phyloP scores from a whole-genome alignment of 75 land plant genomes.

The Pinus taeda region DNA sequence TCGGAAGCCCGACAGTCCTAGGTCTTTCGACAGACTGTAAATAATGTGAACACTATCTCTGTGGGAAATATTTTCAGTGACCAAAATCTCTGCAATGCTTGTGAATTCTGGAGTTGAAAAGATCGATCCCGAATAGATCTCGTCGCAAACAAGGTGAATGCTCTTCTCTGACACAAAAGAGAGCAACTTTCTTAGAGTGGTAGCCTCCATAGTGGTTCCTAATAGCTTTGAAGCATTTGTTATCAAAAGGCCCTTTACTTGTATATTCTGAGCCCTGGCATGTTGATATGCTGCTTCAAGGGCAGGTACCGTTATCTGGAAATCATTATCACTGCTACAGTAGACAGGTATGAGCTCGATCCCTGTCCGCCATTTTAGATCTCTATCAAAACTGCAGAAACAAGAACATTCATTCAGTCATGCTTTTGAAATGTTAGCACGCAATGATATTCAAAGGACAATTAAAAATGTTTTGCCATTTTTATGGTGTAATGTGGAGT shows the following conservation, averaged over 20 bases:
- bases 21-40: no score
- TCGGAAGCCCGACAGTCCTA: slow-evolving; percentile 79
- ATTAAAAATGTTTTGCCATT: no score
- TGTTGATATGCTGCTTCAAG: slow-evolving; percentile 31
- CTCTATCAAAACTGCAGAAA: slow-evolving; percentile 48
- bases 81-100: slow-evolving; percentile 72
- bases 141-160: slow-evolving; percentile 46
- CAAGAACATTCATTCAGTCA: background rate
- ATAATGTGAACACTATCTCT: no score
- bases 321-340: slow-evolving; percentile 25
- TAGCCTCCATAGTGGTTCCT: slow-evolving; percentile 16
- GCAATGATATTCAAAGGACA: no score
- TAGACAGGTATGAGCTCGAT: slow-evolving; percentile 45
- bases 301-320: slow-evolving; percentile 23
- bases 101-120: slow-evolving; percentile 43
- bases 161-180: slow-evolving; percentile 19
- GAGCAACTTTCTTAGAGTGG: slow-evolving; percentile 17
- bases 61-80: slow-evolving; percentile 44
- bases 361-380: slow-evolving; percentile 51
- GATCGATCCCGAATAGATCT: slow-evolving; percentile 47
- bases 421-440: no score
- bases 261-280: slow-evolving; percentile 16
- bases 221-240: slow-evolving; percentile 49
- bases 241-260: slow-evolving; percentile 51
- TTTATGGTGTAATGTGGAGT: no score